Conservation (phyloP, 164 flowering plant genomes). For the Brasenia schreberi region DNA sequence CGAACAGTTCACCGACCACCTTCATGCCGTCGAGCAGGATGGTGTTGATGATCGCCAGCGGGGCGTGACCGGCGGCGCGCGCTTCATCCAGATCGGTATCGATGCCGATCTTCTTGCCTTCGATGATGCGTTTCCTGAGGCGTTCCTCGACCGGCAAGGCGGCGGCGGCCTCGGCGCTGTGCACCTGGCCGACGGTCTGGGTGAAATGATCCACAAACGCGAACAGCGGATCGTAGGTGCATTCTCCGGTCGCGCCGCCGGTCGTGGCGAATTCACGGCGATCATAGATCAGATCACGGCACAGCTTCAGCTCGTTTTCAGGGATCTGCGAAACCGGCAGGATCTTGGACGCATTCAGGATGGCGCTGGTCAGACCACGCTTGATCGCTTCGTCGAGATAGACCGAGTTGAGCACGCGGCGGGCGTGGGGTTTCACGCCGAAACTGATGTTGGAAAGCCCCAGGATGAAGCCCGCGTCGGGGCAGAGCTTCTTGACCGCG, state of each 20-base stretch:
- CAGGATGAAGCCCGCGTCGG: neutral
- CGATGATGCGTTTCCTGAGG: neutral
- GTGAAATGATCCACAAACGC: neutral
- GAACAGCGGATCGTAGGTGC: neutral
- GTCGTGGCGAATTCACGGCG: neutral
- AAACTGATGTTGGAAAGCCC: neutral
- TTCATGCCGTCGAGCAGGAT: neutral
- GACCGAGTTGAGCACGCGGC: neutral
- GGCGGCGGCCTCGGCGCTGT: neutral
- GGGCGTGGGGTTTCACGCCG: neutral
- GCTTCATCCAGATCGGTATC: neutral
- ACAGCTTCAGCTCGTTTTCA: neutral
- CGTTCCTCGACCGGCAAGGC: neutral
- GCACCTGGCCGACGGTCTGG: neutral
- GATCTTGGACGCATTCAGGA: too few relatives aligned
- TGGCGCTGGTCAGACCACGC: neutral
- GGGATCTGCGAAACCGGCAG: neutral
- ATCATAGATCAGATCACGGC: neutral
- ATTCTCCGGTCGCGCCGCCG: neutral
- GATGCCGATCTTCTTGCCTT: neutral
- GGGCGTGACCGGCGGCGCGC: neutral
- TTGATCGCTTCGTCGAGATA: neutral
- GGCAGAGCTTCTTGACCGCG: neutral
- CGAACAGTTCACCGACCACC: neutral
- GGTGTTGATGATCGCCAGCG: neutral